A percentile compares a stretch with the other conserved stretches of the same genome.
Evolutionary conservation across 306 rosid species (phyloP).

Genomic region (Sophora flavescens): DNA sequence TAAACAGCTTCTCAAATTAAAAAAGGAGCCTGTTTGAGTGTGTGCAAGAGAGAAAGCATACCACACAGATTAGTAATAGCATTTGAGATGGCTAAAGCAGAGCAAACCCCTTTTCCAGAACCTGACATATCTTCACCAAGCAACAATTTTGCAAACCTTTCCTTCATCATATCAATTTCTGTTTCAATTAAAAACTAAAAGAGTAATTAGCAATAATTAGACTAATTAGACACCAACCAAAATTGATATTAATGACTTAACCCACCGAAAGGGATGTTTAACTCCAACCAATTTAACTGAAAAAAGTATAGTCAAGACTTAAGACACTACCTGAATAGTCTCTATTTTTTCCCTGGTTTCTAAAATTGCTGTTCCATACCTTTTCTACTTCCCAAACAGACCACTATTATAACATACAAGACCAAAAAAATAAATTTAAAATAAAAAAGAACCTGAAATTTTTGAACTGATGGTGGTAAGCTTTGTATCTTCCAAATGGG

Average conservation of each 20-base stretch:
- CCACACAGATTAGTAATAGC: conserved; percentile 97
- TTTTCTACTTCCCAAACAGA: conserved; percentile 20
- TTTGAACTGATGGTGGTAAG: conserved; percentile 53
- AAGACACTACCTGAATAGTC: not conserved
- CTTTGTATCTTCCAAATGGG: conserved; percentile 51
- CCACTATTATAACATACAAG: not conserved
- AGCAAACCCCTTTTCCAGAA: conserved; percentile 92
- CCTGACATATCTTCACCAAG: conserved; percentile 99
- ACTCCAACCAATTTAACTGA: conserved; percentile 14
- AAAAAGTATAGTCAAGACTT: not conserved
- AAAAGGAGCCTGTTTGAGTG: not conserved
- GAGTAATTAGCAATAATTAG: conserved; percentile 1
- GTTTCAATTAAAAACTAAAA: conserved; percentile 33
- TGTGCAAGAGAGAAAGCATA: conserved; percentile 42
- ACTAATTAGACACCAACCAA: conserved; percentile 28
- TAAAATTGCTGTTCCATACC: not conserved
- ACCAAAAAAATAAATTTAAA: not conserved
- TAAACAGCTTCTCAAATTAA: conserved; percentile 7
- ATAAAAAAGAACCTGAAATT: conserved; percentile 65
- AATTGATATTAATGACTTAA: conserved; percentile 14
- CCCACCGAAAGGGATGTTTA: not conserved
- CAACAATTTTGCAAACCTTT: conserved; percentile 87
- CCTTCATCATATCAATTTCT: conserved; percentile 93
- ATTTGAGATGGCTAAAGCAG: conserved; percentile 93
- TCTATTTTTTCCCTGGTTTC: not conserved